A percentile compares a stretch with the other conserved stretches of the same genome.
phyloP scores from a whole-genome alignment of 306 rosid species.

The Quercus agrifolia region DNA sequence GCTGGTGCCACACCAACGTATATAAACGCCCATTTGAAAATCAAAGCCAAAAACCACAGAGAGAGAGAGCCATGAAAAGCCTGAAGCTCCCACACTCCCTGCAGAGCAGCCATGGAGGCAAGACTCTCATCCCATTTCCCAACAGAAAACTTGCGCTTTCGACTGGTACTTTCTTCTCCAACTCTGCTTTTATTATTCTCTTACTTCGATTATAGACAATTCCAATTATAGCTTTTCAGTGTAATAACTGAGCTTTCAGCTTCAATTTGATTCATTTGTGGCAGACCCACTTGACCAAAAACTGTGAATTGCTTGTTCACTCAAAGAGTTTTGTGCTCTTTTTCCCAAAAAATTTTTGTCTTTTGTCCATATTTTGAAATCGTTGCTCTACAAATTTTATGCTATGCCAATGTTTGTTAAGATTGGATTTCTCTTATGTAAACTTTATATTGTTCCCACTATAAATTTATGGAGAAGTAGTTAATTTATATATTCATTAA shows the following conservation, averaged over 20 bases:
- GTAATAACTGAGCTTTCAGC: not conserved
- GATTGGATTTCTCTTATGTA: not conserved
- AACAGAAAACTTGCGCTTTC: slow-evolving; percentile 16
- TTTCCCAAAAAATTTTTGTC: not conserved
- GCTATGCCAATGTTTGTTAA: not conserved
- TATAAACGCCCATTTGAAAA: slow-evolving; percentile 22
- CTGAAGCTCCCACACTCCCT: slow-evolving; percentile 29
- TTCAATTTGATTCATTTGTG: not conserved
- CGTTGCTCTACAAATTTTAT: not conserved
- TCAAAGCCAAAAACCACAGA: not conserved
- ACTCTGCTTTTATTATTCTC: not conserved
- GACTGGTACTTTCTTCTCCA: slow-evolving; percentile 24
- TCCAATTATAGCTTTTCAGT: not conserved
- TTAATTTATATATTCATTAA: not conserved
- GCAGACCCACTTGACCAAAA: slow-evolving; percentile 1
- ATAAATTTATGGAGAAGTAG: not conserved
- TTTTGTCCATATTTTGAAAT: not conserved
- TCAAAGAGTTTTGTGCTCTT: not conserved
- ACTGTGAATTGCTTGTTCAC: not conserved
- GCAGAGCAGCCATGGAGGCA: slow-evolving; percentile 17
- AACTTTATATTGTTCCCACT: not conserved
- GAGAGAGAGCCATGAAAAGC: slow-evolving; percentile 30
- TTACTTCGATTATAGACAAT: not conserved
- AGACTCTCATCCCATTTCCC: slow-evolving; percentile 22
- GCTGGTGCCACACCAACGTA: slow-evolving; percentile 18